Evolutionary conservation across 345 rosid genomes (phyloP).

Genomic region (Eucalyptus virginea): DNA sequence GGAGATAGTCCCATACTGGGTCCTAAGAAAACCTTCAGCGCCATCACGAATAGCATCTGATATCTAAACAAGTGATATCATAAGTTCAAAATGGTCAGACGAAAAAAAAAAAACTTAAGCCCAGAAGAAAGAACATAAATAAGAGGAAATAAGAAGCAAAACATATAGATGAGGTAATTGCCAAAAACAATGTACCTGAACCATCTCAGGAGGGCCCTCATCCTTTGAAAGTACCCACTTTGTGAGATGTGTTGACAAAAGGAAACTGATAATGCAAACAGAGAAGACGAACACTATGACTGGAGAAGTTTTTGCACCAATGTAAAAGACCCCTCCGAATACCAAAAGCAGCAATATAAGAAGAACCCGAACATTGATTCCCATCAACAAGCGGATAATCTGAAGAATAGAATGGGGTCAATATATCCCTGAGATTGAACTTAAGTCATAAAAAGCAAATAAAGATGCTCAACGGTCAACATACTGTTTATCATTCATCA

Average conservation of each 20-base stretch:
- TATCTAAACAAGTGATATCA: constrained; percentile 45
- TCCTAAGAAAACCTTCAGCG: constrained; percentile 98
- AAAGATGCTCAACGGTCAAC: neutral
- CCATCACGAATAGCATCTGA: constrained; percentile 99
- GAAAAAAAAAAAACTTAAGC: neutral
- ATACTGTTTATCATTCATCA: neutral
- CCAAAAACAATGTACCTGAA: constrained; percentile 38
- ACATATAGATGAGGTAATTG: neutral
- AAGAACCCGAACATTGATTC: constrained; percentile 73
- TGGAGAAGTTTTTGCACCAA: constrained; percentile 91
- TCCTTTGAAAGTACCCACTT: constrained; percentile 98
- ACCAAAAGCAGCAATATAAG: constrained; percentile 53
- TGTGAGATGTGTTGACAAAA: constrained; percentile 63
- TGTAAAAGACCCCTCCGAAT: constrained; percentile 63
- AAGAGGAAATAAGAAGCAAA: neutral
- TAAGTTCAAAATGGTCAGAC: constrained; percentile 3
- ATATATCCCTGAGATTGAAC: neutral
- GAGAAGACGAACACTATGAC: constrained; percentile 87
- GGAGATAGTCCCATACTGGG: constrained; percentile 92
- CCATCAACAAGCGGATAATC: constrained; percentile 77
- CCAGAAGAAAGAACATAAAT: neutral
- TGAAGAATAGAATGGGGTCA: constrained; percentile 15
- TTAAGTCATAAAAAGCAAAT: neutral
- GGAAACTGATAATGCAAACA: constrained; percentile 75
- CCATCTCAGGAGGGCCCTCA: constrained; percentile 99